Evolutionary conservation across 306 rosid species (phyloP).

Genomic region (Gillenia trifoliata): DNA sequence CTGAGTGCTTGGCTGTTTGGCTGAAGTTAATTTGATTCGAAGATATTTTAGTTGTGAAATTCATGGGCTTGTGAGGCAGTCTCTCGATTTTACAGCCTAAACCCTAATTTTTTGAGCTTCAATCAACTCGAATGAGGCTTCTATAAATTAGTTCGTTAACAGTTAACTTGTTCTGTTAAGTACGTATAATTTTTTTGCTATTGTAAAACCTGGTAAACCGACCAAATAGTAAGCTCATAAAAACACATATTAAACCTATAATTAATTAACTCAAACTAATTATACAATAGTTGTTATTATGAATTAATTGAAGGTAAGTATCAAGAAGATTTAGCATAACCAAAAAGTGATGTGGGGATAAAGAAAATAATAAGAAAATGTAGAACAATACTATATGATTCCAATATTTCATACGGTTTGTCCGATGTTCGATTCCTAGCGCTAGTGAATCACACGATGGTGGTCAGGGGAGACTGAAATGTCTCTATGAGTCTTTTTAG

Average conservation of each 20-base stretch:
- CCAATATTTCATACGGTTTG: too few species aligned
- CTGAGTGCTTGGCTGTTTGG: neutral
- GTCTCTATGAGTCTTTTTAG: too few species aligned
- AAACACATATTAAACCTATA: neutral
- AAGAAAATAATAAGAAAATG: neutral
- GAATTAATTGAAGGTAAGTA: neutral
- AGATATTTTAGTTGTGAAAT: neutral
- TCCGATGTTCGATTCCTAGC: too few species aligned
- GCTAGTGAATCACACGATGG: too few species aligned
- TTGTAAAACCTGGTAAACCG: neutral
- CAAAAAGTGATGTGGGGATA: neutral
- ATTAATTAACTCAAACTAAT: neutral
- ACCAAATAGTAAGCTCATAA: neutral
- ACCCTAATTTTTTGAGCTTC: neutral
- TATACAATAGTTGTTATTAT: neutral
- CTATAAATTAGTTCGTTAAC: neutral
- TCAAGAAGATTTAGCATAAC: neutral
- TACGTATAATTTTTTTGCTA: neutral
- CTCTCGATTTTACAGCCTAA: neutral
- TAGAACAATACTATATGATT: neutral
- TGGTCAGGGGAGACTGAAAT: too few species aligned
- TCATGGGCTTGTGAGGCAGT: neutral
- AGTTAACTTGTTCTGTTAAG: neutral
- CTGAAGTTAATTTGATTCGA: neutral
- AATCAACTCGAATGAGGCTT: neutral